Evolutionary conservation across 1,284 basidiomycete genomes (phyloP).

Genomic region (Veloboletus limbatus): DNA sequence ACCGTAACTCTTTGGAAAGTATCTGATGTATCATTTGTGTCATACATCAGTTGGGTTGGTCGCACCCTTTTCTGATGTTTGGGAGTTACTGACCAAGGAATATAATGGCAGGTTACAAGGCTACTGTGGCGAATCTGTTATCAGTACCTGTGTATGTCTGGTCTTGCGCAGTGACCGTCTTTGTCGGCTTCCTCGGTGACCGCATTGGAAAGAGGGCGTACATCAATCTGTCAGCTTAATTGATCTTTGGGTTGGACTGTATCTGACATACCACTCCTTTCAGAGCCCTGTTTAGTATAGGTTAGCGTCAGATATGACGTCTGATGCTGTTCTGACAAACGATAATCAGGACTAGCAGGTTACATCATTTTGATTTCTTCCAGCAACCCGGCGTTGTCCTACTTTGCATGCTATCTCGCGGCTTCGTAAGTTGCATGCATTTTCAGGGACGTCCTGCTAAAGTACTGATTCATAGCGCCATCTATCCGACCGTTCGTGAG

Average conservation of each 20-base stretch:
- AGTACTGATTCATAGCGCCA: slow-evolving; percentile 33
- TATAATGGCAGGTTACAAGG: slow-evolving; percentile 39
- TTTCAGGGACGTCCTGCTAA: slow-evolving; percentile 6
- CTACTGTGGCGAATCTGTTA: slow-evolving; percentile 51
- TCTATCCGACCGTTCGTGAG: slow-evolving; percentile 49
- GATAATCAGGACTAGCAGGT: slow-evolving; percentile 40
- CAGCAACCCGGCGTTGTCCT: slow-evolving; percentile 41
- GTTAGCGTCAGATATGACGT: slow-evolving; percentile 6
- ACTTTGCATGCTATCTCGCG: slow-evolving; percentile 47
- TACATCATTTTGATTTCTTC: slow-evolving; percentile 51
- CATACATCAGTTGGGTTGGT: slow-evolving; percentile 21
- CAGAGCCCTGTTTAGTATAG: slow-evolving; percentile 37
- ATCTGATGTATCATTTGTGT: neutral
- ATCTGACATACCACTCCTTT: slow-evolving; percentile 1
- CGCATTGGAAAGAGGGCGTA: slow-evolving; percentile 43
- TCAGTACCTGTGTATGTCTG: slow-evolving; percentile 52
- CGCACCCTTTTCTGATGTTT: neutral
- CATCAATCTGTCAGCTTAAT: slow-evolving; percentile 44
- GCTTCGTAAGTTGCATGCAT: slow-evolving; percentile 38
- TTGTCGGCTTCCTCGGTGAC: slow-evolving; percentile 49
- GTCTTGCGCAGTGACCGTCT: slow-evolving; percentile 48
- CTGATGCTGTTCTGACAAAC: slow-evolving; percentile 2
- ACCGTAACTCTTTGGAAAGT: neutral
- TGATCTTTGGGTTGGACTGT: slow-evolving; percentile 7
- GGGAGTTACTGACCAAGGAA: neutral